phyloP scores from a whole-genome alignment of 2,329 filamentous ascomycete genomes.

The Didymella keratinophila region DNA sequence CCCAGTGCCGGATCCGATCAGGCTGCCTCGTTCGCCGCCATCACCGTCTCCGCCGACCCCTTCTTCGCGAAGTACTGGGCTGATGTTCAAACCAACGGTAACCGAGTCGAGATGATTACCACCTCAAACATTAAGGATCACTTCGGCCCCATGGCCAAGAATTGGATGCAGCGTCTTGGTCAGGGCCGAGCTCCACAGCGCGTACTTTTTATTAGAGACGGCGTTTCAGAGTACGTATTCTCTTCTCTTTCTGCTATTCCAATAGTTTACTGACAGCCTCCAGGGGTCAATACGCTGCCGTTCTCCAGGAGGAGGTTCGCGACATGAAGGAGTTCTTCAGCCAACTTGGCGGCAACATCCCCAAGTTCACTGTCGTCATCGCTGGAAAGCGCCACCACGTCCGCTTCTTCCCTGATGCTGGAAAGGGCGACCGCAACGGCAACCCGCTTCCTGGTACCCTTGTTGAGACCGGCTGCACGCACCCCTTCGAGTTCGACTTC shows the following conservation, averaged over 20 bases:
- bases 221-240: conserved; percentile 74
- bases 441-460: conserved; percentile 88
- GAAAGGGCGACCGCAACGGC: conserved; percentile 72
- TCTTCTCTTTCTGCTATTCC: too few relatives aligned
- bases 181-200: conserved; percentile 69
- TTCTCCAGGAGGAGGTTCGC: conserved; percentile 78
- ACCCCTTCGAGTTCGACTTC: conserved; percentile 90
- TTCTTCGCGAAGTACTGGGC: conserved; percentile 77
- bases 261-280: too few relatives aligned
- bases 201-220: conserved; percentile 92
- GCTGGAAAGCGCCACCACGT: conserved; percentile 95
- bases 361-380: conserved; percentile 84
- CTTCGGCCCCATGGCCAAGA: conserved; percentile 68
- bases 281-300: conserved; percentile 78
- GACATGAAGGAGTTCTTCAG: conserved; percentile 71
- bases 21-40: conserved; percentile 79
- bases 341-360: conserved; percentile 49
- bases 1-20: conserved; percentile 59
- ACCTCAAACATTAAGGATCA: conserved; percentile 70
- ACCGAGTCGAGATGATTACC: conserved; percentile 79
- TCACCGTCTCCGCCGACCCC: conserved; percentile 82
- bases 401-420: conserved; percentile 81
- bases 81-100: conserved; percentile 82
- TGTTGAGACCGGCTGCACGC: conserved; percentile 88
- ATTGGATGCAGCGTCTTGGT: conserved; percentile 69